Base-by-base conservation (phyloP, 129 eudicot genomes). In the sunflower (Helianthus annuus) region DNA sequence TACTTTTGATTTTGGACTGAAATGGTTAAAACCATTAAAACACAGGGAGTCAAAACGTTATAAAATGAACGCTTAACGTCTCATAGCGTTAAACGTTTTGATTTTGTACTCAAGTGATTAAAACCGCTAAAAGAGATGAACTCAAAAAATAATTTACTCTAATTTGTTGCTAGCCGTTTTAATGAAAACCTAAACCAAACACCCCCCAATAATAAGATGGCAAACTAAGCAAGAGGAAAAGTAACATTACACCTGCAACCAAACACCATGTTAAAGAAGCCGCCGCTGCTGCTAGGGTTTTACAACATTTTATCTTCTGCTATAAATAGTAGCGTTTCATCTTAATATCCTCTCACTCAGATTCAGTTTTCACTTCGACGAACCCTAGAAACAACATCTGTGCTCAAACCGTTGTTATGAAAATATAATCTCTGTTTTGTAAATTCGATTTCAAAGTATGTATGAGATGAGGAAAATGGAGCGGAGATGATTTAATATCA, bases 401-500 rank as follows among this genome's bases (percentile, higher is more conserved):
- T 24, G 6, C 8, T 1, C 2, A 22, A 58, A 22, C 22, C 10
- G 0, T 6, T 4, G 0, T 3, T 8, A 17, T 17, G 15, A 9
- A n/a, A 24, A 24, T 24, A 24, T 24, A 24, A 24, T 61, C 3
- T 61, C 14, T 73, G 55, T 61, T 24, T 73, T 61, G 6, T 15
- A 15, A 16, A 36, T 12, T 22, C 24, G 12, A 38, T 15, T 57
- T 15, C 1, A 4, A 10, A 54, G 36, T 69, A 77, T 69, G 36
- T 69, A 77, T 69, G 82, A 78, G 56, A 78, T 78, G 82, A 78
- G 38, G 82, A 78, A 1, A 70, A 52, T 42, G 82, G 82, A 78
- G 82, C 82, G 77, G 82, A 78, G 71, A 78, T 70, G 82, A 63
- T 78, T 62, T 15, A 11, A 69, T 46, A 70, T 78, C 82, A 78